These are phyloP conservation scores for Mitragyna speciosa DNA, from an alignment of 257 asterid species.

Conservation along the genomic window DNA sequence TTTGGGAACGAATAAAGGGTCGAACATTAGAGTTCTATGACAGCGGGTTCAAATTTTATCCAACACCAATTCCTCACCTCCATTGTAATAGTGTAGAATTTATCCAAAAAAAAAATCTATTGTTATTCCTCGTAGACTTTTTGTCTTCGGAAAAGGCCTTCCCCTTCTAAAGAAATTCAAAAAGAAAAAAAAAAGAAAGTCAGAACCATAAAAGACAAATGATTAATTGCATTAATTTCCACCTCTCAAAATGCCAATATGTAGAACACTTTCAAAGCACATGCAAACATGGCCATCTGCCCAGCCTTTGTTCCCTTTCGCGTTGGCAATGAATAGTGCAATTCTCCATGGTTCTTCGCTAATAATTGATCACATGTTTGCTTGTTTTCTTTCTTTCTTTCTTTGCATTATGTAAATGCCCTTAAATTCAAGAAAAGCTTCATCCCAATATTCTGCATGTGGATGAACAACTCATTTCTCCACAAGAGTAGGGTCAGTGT, in stretches of 20 bases:
- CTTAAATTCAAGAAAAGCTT: background rate
- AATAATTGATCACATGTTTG: slow-evolving; percentile 29
- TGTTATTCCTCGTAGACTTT: background rate
- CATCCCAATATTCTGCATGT: slow-evolving; percentile 22
- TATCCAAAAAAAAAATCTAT: too few species aligned
- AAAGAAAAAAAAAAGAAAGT: background rate
- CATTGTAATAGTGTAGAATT: too few species aligned
- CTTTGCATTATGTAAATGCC: background rate
- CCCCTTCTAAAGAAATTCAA: background rate
- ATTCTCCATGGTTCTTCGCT: slow-evolving; percentile 1
- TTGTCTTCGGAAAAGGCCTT: background rate
- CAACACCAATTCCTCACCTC: too few species aligned
- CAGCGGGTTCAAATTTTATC: too few species aligned
- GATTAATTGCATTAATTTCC: slow-evolving; percentile 11
- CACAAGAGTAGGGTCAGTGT: slow-evolving; percentile 22
- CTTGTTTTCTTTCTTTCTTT: background rate
- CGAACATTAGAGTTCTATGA: too few species aligned
- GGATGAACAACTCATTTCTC: slow-evolving; percentile 31
- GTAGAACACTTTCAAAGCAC: background rate
- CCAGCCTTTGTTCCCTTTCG: slow-evolving; percentile 20
- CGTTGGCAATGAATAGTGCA: slow-evolving; percentile 8
- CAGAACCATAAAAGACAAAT: slow-evolving; percentile 1
- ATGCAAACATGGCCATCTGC: slow-evolving; percentile 20
- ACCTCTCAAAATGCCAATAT: background rate
- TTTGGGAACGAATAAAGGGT: too few species aligned